These are phyloP conservation scores for Rhizoctonia solani DNA, from an alignment of 1,284 basidiomycete species.

Conservation along the genomic window DNA sequence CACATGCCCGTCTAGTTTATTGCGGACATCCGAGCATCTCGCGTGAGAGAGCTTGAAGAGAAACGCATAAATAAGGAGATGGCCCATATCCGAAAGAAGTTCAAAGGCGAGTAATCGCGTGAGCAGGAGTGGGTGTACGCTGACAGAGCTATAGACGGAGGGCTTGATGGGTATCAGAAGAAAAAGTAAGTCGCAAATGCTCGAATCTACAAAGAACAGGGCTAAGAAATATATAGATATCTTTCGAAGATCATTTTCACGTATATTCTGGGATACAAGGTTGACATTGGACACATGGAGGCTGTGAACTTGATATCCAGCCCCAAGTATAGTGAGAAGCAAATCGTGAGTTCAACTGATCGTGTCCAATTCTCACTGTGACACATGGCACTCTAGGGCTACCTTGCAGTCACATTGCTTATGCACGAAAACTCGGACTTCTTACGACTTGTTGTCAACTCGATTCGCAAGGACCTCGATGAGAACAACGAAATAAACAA, in stretches of 20 bases:
- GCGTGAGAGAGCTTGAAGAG: constrained; percentile 89
- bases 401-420: constrained; percentile 93
- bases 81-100: constrained; percentile 99
- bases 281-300: constrained; percentile 99
- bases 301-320: constrained; percentile 97
- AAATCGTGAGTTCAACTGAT: constrained; percentile 74
- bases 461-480: constrained; percentile 96
- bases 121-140: constrained; percentile 1
- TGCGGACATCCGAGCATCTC: constrained; percentile 92
- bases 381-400: constrained; percentile 63
- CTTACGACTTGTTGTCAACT: constrained; percentile 93
- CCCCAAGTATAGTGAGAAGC: constrained; percentile 97
- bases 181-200: constrained; percentile 76
- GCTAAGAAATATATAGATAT: constrained; percentile 36
- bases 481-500: constrained; percentile 95
- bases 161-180: constrained; percentile 97
- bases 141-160: constrained; percentile 69
- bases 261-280: constrained; percentile 98
- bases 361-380: neutral
- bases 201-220: constrained; percentile 18
- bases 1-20: constrained; percentile 73
- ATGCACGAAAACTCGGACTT: constrained; percentile 99
- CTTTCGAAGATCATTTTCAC: constrained; percentile 92
- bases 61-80: constrained; percentile 99
- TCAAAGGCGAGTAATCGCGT: constrained; percentile 70